Evolutionary conservation across 148 eudicot genomes (phyloP).

Genomic region (Cornus controversa): DNA sequence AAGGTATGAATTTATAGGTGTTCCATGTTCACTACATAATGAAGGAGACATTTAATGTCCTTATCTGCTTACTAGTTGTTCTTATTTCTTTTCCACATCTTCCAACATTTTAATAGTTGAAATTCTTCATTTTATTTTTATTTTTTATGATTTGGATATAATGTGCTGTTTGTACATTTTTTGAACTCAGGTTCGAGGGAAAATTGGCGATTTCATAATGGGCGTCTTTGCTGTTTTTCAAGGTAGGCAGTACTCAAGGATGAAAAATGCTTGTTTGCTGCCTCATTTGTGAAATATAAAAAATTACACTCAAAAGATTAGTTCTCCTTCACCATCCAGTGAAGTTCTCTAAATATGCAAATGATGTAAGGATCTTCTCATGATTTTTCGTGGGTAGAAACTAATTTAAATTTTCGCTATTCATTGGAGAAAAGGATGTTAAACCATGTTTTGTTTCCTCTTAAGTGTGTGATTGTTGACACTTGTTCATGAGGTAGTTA

Average conservation of each 20-base stretch:
- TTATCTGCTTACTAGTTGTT: neutral
- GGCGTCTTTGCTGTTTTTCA: slow-evolving; percentile 71
- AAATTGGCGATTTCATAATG: slow-evolving; percentile 63
- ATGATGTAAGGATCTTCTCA: neutral
- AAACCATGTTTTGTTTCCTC: neutral
- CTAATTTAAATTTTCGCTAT: neutral
- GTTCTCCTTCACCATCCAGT: neutral
- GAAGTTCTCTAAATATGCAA: neutral
- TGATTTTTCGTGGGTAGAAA: neutral
- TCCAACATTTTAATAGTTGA: neutral
- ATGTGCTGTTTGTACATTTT: slow-evolving; percentile 1
- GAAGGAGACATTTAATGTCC: neutral
- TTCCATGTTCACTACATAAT: neutral
- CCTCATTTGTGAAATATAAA: neutral
- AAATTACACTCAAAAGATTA: neutral
- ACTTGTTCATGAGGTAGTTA: neutral
- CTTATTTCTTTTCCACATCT: neutral
- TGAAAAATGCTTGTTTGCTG: slow-evolving; percentile 4
- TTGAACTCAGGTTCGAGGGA: slow-evolving; percentile 54
- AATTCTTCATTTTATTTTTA: neutral
- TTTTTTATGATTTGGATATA: neutral
- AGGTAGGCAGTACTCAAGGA: slow-evolving; percentile 36
- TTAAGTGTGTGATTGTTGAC: neutral
- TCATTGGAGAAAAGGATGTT: neutral
- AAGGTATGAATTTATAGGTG: neutral